Evolutionary conservation across 345 rosid species (phyloP).

Genomic region (Syzygium grande): DNA sequence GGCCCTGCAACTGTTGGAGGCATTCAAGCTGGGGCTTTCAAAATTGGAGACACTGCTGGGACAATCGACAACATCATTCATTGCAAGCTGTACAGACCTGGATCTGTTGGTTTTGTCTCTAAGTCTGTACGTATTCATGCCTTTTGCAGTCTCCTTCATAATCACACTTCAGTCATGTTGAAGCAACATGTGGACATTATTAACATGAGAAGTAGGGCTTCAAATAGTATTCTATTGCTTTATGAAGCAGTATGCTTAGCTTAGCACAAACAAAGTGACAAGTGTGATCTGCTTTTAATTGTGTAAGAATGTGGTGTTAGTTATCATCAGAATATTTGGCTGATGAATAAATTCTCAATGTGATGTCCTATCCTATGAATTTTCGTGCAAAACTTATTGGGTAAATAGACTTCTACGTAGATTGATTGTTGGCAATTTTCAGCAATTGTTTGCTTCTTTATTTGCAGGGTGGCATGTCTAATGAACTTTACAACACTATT

Average conservation of each 20-base stretch:
- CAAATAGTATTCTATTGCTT: background rate
- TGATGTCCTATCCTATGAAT: background rate
- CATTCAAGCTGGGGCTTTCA: conserved; percentile 96
- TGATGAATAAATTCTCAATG: background rate
- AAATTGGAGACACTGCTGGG: conserved; percentile 99
- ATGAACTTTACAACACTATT: conserved; percentile 86
- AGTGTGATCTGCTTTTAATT: background rate
- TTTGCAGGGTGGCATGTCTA: conserved; percentile 95
- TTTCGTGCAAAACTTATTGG: background rate
- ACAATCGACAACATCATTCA: conserved; percentile 87
- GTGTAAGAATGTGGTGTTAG: background rate
- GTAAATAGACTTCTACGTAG: background rate
- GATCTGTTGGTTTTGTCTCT: conserved; percentile 97
- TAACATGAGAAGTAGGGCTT: background rate
- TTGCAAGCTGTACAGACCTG: conserved; percentile 93
- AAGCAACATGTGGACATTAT: background rate
- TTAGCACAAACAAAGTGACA: background rate
- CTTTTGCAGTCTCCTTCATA: background rate
- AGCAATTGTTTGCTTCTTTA: background rate
- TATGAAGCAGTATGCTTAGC: background rate
- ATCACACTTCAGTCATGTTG: background rate
- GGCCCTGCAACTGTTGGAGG: conserved; percentile 99
- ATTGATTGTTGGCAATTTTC: background rate
- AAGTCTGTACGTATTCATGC: conserved; percentile 64
- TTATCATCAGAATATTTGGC: background rate